phyloP scores from a whole-genome alignment of 805 yeast genomes.

The Wickerhamomyces bisporus region DNA sequence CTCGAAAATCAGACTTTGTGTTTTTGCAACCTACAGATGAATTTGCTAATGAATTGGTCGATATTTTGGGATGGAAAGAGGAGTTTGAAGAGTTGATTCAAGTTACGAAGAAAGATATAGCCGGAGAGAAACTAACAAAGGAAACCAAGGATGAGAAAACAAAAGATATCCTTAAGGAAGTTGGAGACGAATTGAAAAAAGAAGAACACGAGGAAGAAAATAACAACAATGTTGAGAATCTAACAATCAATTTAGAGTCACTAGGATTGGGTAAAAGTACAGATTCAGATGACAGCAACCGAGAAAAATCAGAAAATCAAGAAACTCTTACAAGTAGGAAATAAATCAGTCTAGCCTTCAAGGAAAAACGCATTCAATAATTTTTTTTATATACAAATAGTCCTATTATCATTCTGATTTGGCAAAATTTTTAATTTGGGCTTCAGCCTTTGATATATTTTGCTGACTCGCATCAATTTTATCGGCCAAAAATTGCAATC shows the following conservation, averaged over 20 bases:
- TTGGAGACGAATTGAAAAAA: slow-evolving; percentile 21
- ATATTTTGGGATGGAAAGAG: slow-evolving; percentile 57
- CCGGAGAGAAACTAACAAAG: slow-evolving; percentile 5
- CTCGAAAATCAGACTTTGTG: slow-evolving; percentile 57
- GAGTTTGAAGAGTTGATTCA: slow-evolving; percentile 42
- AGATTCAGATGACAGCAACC: neutral
- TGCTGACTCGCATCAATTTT: slow-evolving; percentile 62
- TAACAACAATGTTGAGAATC: slow-evolving; percentile 2
- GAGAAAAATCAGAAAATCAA: too few relatives aligned
- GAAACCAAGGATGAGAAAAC: slow-evolving; percentile 20
- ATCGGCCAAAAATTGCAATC: slow-evolving; percentile 61
- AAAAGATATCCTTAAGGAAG: slow-evolving; percentile 23
- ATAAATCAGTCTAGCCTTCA: too few relatives aligned
- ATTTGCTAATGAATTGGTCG: slow-evolving; percentile 50
- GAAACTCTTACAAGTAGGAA: too few relatives aligned
- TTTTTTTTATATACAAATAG: too few relatives aligned
- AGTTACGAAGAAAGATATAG: slow-evolving; percentile 17
- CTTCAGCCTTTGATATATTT: slow-evolving; percentile 45
- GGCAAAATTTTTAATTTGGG: slow-evolving; percentile 31
- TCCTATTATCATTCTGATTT: neutral
- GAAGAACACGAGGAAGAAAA: slow-evolving; percentile 9
- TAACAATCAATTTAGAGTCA: slow-evolving; percentile 1
- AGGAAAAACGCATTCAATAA: too few relatives aligned
- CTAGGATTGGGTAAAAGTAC: slow-evolving; percentile 2
- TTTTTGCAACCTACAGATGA: slow-evolving; percentile 60